A percentile compares a stretch with the other conserved stretches of the same genome.
phyloP scores from a whole-genome alignment of 1,284 basidiomycete genomes.

The Porodaedalea pini region DNA sequence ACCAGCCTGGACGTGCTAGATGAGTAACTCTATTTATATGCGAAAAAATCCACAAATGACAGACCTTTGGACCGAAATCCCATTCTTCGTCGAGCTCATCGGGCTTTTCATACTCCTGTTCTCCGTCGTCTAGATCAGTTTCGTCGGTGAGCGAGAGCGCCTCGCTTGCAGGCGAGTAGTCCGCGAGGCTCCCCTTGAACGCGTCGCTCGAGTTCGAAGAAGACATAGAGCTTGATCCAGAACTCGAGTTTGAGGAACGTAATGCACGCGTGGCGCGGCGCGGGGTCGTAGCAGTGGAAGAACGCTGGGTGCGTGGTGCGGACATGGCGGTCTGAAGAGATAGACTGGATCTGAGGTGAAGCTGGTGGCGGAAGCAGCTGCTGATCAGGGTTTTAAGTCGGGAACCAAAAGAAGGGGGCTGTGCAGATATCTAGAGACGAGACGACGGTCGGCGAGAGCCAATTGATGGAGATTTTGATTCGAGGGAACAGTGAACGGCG shows the following conservation, averaged over 20 bases:
- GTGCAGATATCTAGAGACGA: too few species aligned
- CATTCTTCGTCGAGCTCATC: constrained; percentile 19
- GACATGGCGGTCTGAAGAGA: not conserved
- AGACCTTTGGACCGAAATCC: constrained; percentile 17
- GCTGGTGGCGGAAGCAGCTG: too few species aligned
- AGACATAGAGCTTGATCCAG: not conserved
- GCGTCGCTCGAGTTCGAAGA: not conserved
- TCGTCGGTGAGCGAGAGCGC: constrained; percentile 10
- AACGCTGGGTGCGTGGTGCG: too few species aligned
- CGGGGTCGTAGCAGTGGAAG: not conserved
- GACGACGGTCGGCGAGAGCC: too few species aligned
- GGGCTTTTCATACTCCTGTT: not conserved
- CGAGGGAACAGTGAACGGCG: too few species aligned
- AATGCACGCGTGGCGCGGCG: not conserved
- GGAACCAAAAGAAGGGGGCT: too few species aligned
- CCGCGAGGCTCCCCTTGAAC: not conserved
- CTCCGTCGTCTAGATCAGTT: not conserved
- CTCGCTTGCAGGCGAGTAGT: constrained; percentile 14
- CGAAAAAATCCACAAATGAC: not conserved
- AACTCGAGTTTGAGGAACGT: constrained; percentile 8
- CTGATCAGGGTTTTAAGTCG: too few species aligned
- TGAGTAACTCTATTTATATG: not conserved
- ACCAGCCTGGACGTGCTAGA: constrained; percentile 12
- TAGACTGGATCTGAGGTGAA: too few species aligned
- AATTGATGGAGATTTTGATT: too few species aligned